Conservation (phyloP, 306 rosid species). For the Sicyos edulis region DNA sequence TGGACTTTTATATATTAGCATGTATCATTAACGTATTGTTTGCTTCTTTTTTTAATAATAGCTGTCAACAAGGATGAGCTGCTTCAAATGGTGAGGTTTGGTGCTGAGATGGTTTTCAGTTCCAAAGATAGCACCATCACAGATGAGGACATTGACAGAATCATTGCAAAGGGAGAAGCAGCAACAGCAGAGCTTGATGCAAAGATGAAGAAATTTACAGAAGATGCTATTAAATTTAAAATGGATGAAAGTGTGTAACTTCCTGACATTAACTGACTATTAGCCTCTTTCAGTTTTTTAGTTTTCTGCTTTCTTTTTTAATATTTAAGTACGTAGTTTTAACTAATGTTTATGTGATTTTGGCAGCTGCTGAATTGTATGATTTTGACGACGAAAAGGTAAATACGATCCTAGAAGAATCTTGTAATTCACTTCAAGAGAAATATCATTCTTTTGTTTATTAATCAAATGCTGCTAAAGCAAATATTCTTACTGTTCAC, state of each 20-base stretch:
- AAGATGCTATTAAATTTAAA: constrained; percentile 96
- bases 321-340: background rate
- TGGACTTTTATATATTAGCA: background rate
- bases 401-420: background rate
- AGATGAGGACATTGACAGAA: constrained; percentile 94
- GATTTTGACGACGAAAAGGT: constrained; percentile 98
- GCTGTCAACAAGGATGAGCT: constrained; percentile 97
- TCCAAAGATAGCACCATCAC: constrained; percentile 95
- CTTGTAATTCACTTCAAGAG: background rate
- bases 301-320: constrained; percentile 14
- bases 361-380: constrained; percentile 85
- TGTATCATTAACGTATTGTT: background rate
- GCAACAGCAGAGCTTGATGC: constrained; percentile 98
- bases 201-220: constrained; percentile 98
- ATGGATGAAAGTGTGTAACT: constrained; percentile 86
- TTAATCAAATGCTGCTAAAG: background rate
- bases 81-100: constrained; percentile 97
- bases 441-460: background rate
- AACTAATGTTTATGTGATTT: constrained; percentile 23
- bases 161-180: constrained; percentile 96
- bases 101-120: constrained; percentile 99
- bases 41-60: constrained; percentile 27
- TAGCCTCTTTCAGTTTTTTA: background rate
- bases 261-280: constrained; percentile 1
- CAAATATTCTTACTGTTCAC: background rate